These are phyloP conservation scores for Daldinia sp. DNA, from an alignment of 2,329 filamentous ascomycete species.

Conservation along the genomic window DNA sequence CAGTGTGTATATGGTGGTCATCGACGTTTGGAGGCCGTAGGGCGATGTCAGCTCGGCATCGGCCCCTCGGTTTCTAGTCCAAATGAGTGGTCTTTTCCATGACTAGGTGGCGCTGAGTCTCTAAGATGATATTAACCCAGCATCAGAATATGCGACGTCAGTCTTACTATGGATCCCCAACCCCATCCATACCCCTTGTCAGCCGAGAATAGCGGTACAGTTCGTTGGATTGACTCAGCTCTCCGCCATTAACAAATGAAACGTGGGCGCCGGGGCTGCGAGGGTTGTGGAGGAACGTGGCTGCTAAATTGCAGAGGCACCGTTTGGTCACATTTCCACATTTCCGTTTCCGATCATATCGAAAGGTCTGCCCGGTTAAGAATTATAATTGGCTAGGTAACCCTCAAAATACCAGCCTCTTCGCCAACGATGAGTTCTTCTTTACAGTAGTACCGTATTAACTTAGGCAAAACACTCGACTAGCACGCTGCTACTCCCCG, in stretches of 20 bases:
- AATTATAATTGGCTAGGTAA: slow-evolving; percentile 20
- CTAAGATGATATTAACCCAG: neutral
- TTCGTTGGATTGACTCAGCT: slow-evolving; percentile 2
- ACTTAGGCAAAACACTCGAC: neutral
- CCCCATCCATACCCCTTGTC: neutral
- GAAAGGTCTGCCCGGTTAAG: neutral
- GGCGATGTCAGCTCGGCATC: neutral
- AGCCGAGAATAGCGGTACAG: neutral
- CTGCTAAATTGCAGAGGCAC: neutral
- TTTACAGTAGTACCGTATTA: neutral
- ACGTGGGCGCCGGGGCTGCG: slow-evolving; percentile 2
- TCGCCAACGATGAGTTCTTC: neutral
- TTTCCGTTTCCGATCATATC: slow-evolving; percentile 12
- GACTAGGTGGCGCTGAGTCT: neutral
- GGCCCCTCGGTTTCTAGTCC: neutral
- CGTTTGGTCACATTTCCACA: neutral
- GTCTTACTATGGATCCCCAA: neutral
- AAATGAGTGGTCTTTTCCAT: neutral
- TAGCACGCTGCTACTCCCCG: neutral
- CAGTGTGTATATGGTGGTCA: neutral
- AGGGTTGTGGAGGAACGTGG: slow-evolving; percentile 15
- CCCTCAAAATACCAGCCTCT: neutral
- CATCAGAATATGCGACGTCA: neutral
- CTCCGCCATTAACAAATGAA: slow-evolving; percentile 4
- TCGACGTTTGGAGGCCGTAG: neutral